These are phyloP conservation scores for Prosopis cineraria DNA, from an alignment of 306 rosid genomes.

Conservation along the genomic window DNA sequence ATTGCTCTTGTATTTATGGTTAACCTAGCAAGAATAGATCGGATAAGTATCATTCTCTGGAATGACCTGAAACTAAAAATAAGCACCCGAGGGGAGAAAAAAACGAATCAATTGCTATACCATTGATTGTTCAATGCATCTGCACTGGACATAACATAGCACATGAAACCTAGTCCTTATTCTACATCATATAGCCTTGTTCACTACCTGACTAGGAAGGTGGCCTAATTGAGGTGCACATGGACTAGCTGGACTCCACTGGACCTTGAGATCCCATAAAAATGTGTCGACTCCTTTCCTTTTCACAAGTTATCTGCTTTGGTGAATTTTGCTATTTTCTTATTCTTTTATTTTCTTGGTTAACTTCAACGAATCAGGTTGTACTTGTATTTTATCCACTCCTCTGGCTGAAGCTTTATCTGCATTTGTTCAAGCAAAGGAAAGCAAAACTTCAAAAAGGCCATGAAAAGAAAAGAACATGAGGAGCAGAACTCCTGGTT, in stretches of 20 bases:
- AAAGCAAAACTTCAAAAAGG: conserved; percentile 62
- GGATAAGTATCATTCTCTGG: neutral
- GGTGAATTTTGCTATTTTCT: neutral
- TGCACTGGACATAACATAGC: conserved; percentile 1
- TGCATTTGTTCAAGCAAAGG: conserved; percentile 90
- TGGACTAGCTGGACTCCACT: neutral
- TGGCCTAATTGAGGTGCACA: neutral
- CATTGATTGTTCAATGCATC: neutral
- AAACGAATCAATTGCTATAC: neutral
- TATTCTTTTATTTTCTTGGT: conserved; percentile 14
- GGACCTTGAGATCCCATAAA: neutral
- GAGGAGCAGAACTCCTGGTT: conserved; percentile 29
- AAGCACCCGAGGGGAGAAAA: neutral
- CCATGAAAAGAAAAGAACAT: conserved; percentile 55
- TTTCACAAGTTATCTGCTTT: neutral
- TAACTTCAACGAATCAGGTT: conserved; percentile 57
- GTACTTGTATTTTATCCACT: conserved; percentile 69
- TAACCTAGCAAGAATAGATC: neutral
- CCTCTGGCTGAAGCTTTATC: conserved; percentile 78
- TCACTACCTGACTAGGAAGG: neutral
- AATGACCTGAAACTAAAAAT: neutral
- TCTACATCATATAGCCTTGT: conserved; percentile 7
- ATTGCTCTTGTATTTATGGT: neutral
- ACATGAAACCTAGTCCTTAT: conserved; percentile 25
- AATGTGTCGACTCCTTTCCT: neutral